phyloP scores from a whole-genome alignment of 2,329 filamentous ascomycete species.

The Aspergillus ibericus region DNA sequence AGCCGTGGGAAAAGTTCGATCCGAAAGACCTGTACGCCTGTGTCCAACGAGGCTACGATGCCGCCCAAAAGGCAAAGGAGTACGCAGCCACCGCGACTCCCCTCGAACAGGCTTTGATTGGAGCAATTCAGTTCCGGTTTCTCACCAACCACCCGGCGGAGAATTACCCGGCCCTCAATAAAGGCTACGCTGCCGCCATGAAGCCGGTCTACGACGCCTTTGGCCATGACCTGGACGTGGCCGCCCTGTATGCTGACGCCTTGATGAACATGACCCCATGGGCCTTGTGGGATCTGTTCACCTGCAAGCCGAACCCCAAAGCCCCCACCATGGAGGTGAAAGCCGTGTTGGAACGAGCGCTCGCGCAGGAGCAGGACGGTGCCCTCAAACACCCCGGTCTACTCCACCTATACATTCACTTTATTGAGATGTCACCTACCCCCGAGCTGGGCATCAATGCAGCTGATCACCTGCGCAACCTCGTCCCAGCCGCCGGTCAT shows the following conservation, averaged over 20 bases:
- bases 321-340: slow-evolving; percentile 60
- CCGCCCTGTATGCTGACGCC: slow-evolving; percentile 62
- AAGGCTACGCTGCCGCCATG: slow-evolving; percentile 63
- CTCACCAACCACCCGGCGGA: slow-evolving; percentile 50
- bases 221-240: slow-evolving; percentile 59
- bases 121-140: slow-evolving; percentile 62
- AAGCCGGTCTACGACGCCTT: slow-evolving; percentile 52
- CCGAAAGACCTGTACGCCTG: slow-evolving; percentile 39
- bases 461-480: slow-evolving; percentile 61
- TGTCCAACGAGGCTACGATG: slow-evolving; percentile 51
- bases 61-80: slow-evolving; percentile 46
- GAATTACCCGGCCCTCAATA: slow-evolving; percentile 56
- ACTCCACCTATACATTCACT: slow-evolving; percentile 72
- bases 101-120: slow-evolving; percentile 62
- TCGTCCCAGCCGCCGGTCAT: slow-evolving; percentile 69
- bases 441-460: slow-evolving; percentile 63
- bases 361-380: slow-evolving; percentile 49
- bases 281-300: slow-evolving; percentile 62
- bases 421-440: slow-evolving; percentile 70
- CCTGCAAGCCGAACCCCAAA: slow-evolving; percentile 54
- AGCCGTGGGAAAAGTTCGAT: slow-evolving; percentile 53
- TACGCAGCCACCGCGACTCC: slow-evolving; percentile 40
- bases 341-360: slow-evolving; percentile 56
- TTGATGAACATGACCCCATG: slow-evolving; percentile 66
- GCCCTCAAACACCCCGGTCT: slow-evolving; percentile 64